Conservation (phyloP, 331 rosid genomes). For the Acacia pycnantha region DNA sequence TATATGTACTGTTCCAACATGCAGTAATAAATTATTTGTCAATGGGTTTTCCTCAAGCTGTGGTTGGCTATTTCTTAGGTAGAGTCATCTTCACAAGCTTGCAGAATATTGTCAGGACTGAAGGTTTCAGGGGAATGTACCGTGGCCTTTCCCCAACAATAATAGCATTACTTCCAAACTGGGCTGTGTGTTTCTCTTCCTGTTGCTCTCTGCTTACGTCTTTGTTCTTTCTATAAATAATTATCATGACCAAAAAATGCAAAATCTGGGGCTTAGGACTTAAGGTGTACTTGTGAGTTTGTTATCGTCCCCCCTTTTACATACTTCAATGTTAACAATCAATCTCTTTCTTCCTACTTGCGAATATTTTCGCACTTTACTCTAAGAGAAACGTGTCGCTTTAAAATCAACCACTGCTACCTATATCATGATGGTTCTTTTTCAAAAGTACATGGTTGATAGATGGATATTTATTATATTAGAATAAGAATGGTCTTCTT, state of each 20-base stretch:
- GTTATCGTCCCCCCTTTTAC: not conserved
- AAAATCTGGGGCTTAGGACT: not conserved
- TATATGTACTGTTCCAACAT: not conserved
- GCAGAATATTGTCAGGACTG: slow-evolving; percentile 64
- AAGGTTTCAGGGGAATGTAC: slow-evolving; percentile 89
- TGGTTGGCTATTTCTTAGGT: slow-evolving; percentile 49
- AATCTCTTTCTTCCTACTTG: not conserved
- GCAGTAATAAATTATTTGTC: not conserved
- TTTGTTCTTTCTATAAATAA: not conserved
- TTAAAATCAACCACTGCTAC: too few relatives aligned
- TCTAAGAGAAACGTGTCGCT: too few relatives aligned
- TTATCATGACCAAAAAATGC: not conserved
- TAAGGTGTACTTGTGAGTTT: not conserved
- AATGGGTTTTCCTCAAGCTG: slow-evolving; percentile 15
- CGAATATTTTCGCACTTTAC: not conserved
- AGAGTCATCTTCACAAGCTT: slow-evolving; percentile 74
- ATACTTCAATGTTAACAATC: too few relatives aligned
- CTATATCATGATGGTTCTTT: too few relatives aligned
- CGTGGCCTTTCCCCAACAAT: slow-evolving; percentile 96
- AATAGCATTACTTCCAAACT: slow-evolving; percentile 89
- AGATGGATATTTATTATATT: too few relatives aligned
- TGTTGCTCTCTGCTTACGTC: slow-evolving; percentile 16
- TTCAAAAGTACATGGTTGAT: too few relatives aligned
- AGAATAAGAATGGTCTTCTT: too few relatives aligned
- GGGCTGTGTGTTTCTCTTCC: slow-evolving; percentile 83